Conservation (phyloP, 257 asterid genomes). For the Gentiana straminea region DNA sequence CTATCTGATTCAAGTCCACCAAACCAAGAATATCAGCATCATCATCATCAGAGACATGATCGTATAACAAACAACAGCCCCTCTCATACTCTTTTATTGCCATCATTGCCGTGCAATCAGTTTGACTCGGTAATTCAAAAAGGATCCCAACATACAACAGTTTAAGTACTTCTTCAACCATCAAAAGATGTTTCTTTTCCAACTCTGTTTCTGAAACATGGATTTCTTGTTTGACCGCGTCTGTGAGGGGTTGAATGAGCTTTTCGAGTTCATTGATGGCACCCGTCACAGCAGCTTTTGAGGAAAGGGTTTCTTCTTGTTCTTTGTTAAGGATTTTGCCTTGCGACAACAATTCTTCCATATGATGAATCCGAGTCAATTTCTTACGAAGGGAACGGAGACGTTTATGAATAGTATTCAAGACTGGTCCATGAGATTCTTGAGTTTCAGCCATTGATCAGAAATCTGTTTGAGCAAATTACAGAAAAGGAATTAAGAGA, state of each 20-base stretch:
- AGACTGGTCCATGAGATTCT: conserved; percentile 51
- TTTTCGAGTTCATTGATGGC: conserved; percentile 69
- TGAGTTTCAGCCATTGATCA: conserved; percentile 16
- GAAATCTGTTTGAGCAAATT: too few species aligned
- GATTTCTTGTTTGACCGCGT: conserved; percentile 54
- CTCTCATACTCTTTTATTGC: conserved; percentile 44
- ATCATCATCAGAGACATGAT: conserved; percentile 53
- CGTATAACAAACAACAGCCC: conserved; percentile 51
- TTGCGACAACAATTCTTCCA: conserved; percentile 52
- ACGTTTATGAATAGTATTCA: conserved; percentile 55
- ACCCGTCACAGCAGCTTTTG: conserved; percentile 43
- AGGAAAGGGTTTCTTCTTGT: conserved; percentile 53
- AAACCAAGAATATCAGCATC: conserved; percentile 36
- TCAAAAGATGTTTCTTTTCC: conserved; percentile 2
- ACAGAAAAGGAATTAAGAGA: neutral
- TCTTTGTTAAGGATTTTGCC: conserved; percentile 68
- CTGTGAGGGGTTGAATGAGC: conserved; percentile 44
- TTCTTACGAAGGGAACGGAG: conserved; percentile 68
- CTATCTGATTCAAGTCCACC: conserved; percentile 54
- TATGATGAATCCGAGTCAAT: conserved; percentile 45
- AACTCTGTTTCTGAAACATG: conserved; percentile 2
- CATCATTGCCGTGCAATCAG: conserved; percentile 10
- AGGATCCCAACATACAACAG: conserved; percentile 47
- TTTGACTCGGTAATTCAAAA: conserved; percentile 38
- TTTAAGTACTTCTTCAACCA: conserved; percentile 40